Evolutionary conservation across 2,329 filamentous ascomycete genomes (phyloP).

Genomic region (Cercospora citrullina): DNA sequence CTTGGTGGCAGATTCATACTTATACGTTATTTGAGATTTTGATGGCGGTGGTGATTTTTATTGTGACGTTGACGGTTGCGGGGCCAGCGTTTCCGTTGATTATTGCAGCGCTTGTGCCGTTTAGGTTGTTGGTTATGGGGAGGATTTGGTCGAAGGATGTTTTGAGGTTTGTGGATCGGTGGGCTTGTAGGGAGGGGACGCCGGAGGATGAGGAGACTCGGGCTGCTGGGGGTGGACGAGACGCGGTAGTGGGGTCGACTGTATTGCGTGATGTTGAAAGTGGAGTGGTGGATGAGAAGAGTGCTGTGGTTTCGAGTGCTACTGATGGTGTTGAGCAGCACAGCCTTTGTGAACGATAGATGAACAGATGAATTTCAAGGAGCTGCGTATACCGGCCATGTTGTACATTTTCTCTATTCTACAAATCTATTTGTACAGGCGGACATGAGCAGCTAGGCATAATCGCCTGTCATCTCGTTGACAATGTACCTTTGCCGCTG

Average conservation of each 20-base stretch:
- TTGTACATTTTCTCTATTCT: not conserved
- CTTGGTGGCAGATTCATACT: conserved; percentile 57
- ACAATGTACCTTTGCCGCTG: conserved; percentile 61
- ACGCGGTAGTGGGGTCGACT: not conserved
- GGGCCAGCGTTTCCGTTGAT: conserved; percentile 64
- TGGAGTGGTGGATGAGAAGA: not conserved
- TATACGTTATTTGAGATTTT: conserved; percentile 61
- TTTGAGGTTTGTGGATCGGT: conserved; percentile 53
- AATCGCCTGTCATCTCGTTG: conserved; percentile 38
- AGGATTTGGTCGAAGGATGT: conserved; percentile 60
- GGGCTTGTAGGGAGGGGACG: conserved; percentile 44
- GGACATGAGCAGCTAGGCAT: conserved; percentile 1
- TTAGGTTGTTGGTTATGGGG: conserved; percentile 62
- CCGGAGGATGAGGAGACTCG: conserved; percentile 29
- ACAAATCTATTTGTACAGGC: not conserved
- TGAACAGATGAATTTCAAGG: too few species aligned
- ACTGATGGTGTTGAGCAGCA: not conserved
- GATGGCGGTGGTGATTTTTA: conserved; percentile 62
- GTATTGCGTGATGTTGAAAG: not conserved
- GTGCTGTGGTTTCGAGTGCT: not conserved
- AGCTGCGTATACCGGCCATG: too few species aligned
- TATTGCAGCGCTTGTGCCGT: conserved; percentile 63
- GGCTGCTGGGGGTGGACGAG: not conserved
- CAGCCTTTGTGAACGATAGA: too few species aligned
- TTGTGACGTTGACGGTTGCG: conserved; percentile 62